A percentile compares a stretch with the other conserved stretches of the same genome.
Evolutionary conservation across 2,329 filamentous ascomycete genomes (phyloP).

Genomic region (Dichotomopilus funicola): DNA sequence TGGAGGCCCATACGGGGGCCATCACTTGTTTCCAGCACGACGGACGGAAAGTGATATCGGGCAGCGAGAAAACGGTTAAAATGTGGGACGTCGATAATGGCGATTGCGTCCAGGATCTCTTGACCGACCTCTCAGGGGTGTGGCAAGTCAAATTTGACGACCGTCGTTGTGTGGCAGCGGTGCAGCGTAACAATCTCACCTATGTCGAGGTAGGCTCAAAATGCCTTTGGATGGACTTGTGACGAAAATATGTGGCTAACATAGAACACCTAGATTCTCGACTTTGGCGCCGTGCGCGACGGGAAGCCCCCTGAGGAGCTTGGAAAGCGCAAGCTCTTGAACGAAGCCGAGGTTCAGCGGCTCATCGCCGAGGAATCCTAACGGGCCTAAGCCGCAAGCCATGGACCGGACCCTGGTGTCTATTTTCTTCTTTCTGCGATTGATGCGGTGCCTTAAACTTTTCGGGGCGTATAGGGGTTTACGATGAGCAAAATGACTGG

Average conservation of each 20-base stretch:
- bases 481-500: not conserved
- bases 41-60: slow-evolving; percentile 90
- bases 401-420: not conserved
- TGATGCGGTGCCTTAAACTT: not conserved
- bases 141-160: slow-evolving; percentile 99
- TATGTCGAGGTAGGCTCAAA: slow-evolving; percentile 76
- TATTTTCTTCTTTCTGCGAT: not conserved
- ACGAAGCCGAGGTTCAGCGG: slow-evolving; percentile 47
- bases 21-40: slow-evolving; percentile 99
- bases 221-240: not conserved
- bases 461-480: not conserved
- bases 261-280: slow-evolving; percentile 64
- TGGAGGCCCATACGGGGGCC: slow-evolving; percentile 90
- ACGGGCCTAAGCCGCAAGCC: not conserved
- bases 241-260: slow-evolving; percentile 28
- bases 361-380: slow-evolving; percentile 42
- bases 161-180: slow-evolving; percentile 87
- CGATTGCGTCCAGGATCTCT: slow-evolving; percentile 83
- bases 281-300: slow-evolving; percentile 91
- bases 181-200: slow-evolving; percentile 85
- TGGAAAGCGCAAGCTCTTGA: slow-evolving; percentile 68
- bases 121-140: slow-evolving; percentile 91
- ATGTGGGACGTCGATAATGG: slow-evolving; percentile 97
- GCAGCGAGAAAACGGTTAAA: slow-evolving; percentile 91
- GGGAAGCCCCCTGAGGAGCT: slow-evolving; percentile 71